phyloP scores from a whole-genome alignment of 495 filamentous ascomycete genomes.

The Friedmanniomyces simplex region DNA sequence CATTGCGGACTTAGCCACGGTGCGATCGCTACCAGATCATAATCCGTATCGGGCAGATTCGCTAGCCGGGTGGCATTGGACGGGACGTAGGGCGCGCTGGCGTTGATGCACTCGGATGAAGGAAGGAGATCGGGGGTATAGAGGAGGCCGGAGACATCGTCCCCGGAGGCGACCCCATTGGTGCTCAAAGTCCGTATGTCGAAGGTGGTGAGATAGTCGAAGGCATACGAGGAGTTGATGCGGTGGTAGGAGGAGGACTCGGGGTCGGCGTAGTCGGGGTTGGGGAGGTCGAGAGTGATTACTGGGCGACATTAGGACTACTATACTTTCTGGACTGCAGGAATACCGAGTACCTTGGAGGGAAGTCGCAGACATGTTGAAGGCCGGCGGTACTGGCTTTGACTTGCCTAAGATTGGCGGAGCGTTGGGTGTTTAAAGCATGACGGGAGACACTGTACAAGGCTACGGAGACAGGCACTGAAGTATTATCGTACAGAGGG shows the following conservation, averaged over 20 bases:
- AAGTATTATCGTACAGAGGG: too few relatives aligned
- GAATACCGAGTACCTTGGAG: too few relatives aligned
- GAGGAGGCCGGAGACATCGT: conserved; percentile 58
- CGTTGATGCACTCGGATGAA: conserved; percentile 47
- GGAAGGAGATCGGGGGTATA: conserved; percentile 62
- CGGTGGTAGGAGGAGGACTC: neutral
- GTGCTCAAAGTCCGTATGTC: conserved; percentile 63
- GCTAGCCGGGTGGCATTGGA: conserved; percentile 59
- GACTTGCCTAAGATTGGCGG: neutral
- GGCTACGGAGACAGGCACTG: too few relatives aligned
- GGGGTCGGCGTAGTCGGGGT: conserved; percentile 19
- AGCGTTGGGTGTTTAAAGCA: too few relatives aligned
- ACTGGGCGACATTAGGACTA: conserved; percentile 13
- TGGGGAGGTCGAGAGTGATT: conserved; percentile 27
- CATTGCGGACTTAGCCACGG: conserved; percentile 76
- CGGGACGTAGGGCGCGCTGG: conserved; percentile 51
- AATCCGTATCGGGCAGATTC: conserved; percentile 48
- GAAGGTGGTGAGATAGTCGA: conserved; percentile 46
- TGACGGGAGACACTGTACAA: too few relatives aligned
- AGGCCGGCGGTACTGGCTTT: neutral
- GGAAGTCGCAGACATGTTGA: neutral
- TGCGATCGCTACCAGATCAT: conserved; percentile 64
- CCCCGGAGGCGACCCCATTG: conserved; percentile 44
- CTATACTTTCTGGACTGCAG: too few relatives aligned
- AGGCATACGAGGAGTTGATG: conserved; percentile 40